Conservation (phyloP, 495 filamentous ascomycete genomes). For the Aspergillus baeticus region DNA sequence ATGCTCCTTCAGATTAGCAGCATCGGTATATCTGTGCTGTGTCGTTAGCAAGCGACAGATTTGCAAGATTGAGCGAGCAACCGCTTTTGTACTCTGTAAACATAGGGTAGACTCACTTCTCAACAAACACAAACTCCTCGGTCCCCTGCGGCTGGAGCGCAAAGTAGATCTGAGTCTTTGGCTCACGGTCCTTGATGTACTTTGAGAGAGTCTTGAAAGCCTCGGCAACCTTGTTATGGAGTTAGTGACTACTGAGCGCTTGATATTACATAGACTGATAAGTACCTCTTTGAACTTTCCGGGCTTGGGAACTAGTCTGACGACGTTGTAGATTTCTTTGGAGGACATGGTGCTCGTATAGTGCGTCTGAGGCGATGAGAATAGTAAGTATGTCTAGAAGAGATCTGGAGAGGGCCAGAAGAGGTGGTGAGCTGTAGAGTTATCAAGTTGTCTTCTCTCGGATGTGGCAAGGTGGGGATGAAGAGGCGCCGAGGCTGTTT, state of each 20-base stretch:
- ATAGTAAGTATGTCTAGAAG: not conserved
- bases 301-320: conserved; percentile 19
- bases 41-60: not conserved
- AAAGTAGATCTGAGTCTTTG: conserved; percentile 17
- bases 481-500: conserved; percentile 12
- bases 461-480: conserved; percentile 7
- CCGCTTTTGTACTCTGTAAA: too few relatives aligned
- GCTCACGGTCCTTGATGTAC: conserved; percentile 14
- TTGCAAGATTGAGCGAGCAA: too few relatives aligned
- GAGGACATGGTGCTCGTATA: not conserved
- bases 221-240: conserved; percentile 2
- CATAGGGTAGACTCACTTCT: conserved; percentile 13
- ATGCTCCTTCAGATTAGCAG: conserved; percentile 19
- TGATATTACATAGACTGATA: not conserved
- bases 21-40: conserved; percentile 16
- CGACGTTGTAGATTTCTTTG: conserved; percentile 15
- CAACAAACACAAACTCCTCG: conserved; percentile 17
- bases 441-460: conserved; percentile 1
- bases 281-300: conserved; percentile 16
- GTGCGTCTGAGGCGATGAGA: not conserved
- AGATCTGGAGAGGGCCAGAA: not conserved
- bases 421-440: not conserved
- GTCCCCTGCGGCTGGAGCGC: conserved; percentile 11
- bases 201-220: conserved; percentile 16
- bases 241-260: not conserved